Evolutionary conservation across 1,139 yeast species (phyloP), one percentile per base, ranked within the genome.

Genomic region (Debaryomyces coudertii): DNA sequence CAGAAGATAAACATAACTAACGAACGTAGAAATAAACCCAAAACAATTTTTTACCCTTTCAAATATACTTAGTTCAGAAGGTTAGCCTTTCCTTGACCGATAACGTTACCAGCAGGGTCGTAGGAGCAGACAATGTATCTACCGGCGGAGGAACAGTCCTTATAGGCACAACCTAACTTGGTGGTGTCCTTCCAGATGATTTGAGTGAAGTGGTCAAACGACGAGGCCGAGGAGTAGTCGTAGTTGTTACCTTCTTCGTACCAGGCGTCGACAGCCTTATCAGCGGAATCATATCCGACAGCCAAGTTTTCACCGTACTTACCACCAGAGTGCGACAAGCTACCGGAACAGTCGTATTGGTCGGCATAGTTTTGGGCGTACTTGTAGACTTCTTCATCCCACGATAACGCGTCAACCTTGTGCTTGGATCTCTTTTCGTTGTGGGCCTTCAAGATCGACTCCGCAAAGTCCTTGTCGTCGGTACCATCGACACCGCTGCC

Each of bases 301-400:
- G 95, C 96, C 62, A 90, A 77, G 77, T 90, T 90, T 72, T 90
- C 97, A 62, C 97, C 97, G 70, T 79, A 86, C 44, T 74, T 67
- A 47, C 93, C 93, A 47, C 87, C 88, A 42, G 95, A 83, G 73
- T 90, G 97, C 30, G 70, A 68, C 65, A 90, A 80, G 11, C 60
- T 55, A 47, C 87, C 87, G 31, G 82, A 80, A 71, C 97, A 90
- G 63, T 79, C 79, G 68, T 84, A 87, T 44, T 69, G 60, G 66
- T 82, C 79, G 37, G 92, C 90, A 65, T 84, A 85, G 37, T 67
- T 57, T 50, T 86, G 90, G 40, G 87, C 71, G 12, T 69, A 73
- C 35, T 69, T 60, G 41, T 33, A 33, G 18, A 33, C 36, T 1
- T 3, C 1, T 4, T 20, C 16, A 53, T 82, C 79, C 97, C 97